Evolutionary conservation across 805 yeast genomes (phyloP).

Genomic region (Nakazawaea molendinolei): DNA sequence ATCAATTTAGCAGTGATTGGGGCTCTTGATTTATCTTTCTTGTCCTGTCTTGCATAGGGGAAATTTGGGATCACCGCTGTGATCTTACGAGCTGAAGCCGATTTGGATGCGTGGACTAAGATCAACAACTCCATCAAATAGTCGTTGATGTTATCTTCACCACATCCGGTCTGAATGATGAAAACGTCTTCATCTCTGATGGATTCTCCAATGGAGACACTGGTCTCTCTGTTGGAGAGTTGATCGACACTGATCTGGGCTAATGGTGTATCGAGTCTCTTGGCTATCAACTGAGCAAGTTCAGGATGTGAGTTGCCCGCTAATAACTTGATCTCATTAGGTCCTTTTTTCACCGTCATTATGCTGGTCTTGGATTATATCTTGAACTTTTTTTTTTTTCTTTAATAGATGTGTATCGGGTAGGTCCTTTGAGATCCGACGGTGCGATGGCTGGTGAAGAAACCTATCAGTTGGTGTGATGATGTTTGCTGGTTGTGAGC

Average conservation of each 20-base stretch:
- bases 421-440: too few species aligned
- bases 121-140: slow-evolving; percentile 80
- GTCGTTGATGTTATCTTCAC: slow-evolving; percentile 70
- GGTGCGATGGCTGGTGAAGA: too few species aligned
- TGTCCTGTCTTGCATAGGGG: slow-evolving; percentile 96
- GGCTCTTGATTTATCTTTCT: slow-evolving; percentile 92
- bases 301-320: slow-evolving; percentile 79
- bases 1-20: slow-evolving; percentile 93
- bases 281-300: slow-evolving; percentile 66
- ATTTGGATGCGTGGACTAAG: slow-evolving; percentile 88
- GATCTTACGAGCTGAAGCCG: slow-evolving; percentile 92
- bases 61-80: slow-evolving; percentile 94
- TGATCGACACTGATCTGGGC: slow-evolving; percentile 78
- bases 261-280: slow-evolving; percentile 55
- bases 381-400: too few species aligned
- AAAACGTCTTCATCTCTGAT: slow-evolving; percentile 88
- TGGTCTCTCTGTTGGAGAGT: slow-evolving; percentile 83
- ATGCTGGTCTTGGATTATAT: too few species aligned
- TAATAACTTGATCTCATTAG: slow-evolving; percentile 43
- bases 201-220: slow-evolving; percentile 81
- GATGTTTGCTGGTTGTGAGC: too few species aligned
- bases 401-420: too few species aligned
- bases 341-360: slow-evolving; percentile 27
- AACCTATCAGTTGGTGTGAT: too few species aligned
- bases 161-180: slow-evolving; percentile 80